Conservation (phyloP, 768 basidiomycete species). For the Russula abietina region DNA sequence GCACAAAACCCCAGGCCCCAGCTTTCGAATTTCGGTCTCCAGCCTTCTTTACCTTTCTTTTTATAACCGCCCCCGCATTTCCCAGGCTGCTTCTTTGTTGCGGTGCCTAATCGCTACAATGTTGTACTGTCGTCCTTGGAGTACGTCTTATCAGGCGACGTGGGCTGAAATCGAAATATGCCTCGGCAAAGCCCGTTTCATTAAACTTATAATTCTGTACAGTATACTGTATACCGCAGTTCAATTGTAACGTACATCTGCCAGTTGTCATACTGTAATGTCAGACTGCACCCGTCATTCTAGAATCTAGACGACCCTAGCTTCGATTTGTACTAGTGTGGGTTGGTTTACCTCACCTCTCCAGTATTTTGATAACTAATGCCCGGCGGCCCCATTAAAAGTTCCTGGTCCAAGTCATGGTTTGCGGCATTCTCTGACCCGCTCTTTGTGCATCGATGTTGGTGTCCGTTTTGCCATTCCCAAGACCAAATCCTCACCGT, state of each 20-base stretch:
- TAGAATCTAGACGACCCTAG: background rate
- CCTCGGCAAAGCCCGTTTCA: background rate
- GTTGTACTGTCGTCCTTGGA: too few relatives aligned
- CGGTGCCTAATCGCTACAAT: too few relatives aligned
- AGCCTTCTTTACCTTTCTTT: too few relatives aligned
- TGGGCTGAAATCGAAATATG: background rate
- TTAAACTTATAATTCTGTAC: background rate
- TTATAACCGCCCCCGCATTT: too few relatives aligned
- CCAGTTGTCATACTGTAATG: background rate
- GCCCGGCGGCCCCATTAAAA: too few relatives aligned
- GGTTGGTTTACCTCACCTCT: background rate
- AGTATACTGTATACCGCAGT: background rate
- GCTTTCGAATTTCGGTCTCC: too few relatives aligned
- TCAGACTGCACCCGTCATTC: background rate
- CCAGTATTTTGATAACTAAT: background rate
- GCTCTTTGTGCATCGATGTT: conserved; percentile 16
- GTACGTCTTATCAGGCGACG: background rate
- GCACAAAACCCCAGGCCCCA: too few relatives aligned
- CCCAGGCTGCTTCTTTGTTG: too few relatives aligned
- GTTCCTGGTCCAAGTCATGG: conserved; percentile 6
- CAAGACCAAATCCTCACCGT: background rate
- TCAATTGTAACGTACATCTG: conserved; percentile 11
- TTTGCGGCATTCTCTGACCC: background rate
- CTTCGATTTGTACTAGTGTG: conserved; percentile 16
- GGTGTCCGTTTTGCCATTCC: too few relatives aligned